Base-by-base conservation (phyloP, 345 rosid genomes). In the Eucalyptus camaldulensis region DNA sequence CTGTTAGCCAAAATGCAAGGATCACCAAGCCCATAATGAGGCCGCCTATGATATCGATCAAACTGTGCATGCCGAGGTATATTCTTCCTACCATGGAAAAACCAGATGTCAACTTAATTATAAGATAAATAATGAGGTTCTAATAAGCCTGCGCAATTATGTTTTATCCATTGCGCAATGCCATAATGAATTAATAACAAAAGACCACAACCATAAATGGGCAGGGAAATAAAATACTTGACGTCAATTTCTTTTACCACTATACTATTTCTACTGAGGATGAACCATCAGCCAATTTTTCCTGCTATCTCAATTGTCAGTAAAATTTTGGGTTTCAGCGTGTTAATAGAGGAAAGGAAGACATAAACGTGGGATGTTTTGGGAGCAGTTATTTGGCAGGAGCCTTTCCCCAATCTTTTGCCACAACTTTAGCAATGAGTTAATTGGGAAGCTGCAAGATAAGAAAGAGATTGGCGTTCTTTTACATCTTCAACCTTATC, bases 11-110 rank as follows among this genome's bases (percentile, higher is more conserved):
- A 72, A 94, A 91, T 33, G 92, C 88, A 86, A 98, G 98, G 91
- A 96, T 93, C 85, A 92, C 86, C 92, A 95, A 90, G 44, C 99
- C 99, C 83, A 96, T 43, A 87, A 89, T 93, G 90, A 98, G 95
- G 65, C 99, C 99, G 67, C 95, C 92, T 3, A 96, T 86, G 92
- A 98, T 88, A 90, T 98, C 99, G 17, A 97, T 89, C 90, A 95
- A 91, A 91, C 99, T 96, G 94, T 98, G 99, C 99, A 98, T 98
- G 88, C 99, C 99, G 27, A 98, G 97, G 96, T 97, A 98, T 86
- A 98, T 93, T 94, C 99, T 96, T 93, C 99, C 99, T 98, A 90
- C 86, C 92, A 95, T 92, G 90, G 49, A 95, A 90, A 95, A 90
- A 94, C n/a, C 87, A 85, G 50, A 54, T 87, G 87, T 91, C 86